phyloP scores from a whole-genome alignment of 2,329 filamentous ascomycete species.

The Colletotrichum chlorophyti region DNA sequence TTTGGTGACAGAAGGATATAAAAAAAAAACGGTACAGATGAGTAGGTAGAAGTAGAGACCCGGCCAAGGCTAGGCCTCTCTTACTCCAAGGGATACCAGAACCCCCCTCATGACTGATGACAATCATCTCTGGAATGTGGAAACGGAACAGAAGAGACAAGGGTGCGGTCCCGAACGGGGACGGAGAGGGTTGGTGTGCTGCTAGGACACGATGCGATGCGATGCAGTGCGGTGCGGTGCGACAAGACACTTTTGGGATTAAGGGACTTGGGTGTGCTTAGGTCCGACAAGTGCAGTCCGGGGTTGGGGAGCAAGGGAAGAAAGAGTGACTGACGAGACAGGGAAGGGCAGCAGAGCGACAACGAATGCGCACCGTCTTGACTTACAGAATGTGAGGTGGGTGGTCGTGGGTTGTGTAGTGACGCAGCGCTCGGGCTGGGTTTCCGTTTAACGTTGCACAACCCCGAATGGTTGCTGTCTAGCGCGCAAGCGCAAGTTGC shows the following conservation, averaged over 20 bases:
- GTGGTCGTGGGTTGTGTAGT: constrained; percentile 7
- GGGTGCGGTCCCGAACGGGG: constrained; percentile 1
- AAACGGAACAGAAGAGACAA: background rate
- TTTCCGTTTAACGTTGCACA: constrained; percentile 16
- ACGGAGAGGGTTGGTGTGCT: constrained; percentile 9
- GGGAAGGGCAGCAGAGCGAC: background rate
- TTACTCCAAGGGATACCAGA: no score
- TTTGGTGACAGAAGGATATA: no score
- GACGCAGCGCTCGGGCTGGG: constrained; percentile 16
- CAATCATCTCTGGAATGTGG: no score
- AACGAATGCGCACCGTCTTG: constrained; percentile 2
- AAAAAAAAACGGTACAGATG: no score
- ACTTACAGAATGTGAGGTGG: constrained; percentile 8
- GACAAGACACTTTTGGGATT: constrained; percentile 10
- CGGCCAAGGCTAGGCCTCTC: no score
- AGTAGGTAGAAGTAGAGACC: no score
- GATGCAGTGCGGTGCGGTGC: no score
- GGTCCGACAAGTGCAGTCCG: constrained; percentile 6
- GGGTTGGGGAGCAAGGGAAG: constrained; percentile 4
- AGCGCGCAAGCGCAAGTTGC: background rate
- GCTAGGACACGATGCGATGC: constrained; percentile 9
- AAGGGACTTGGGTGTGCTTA: constrained; percentile 14
- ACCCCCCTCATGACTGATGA: no score
- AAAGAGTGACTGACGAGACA: background rate
- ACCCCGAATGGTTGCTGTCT: background rate